Evolutionary conservation across 2,329 filamentous ascomycete species (phyloP).

Genomic region (Ophiostoma populinum): DNA sequence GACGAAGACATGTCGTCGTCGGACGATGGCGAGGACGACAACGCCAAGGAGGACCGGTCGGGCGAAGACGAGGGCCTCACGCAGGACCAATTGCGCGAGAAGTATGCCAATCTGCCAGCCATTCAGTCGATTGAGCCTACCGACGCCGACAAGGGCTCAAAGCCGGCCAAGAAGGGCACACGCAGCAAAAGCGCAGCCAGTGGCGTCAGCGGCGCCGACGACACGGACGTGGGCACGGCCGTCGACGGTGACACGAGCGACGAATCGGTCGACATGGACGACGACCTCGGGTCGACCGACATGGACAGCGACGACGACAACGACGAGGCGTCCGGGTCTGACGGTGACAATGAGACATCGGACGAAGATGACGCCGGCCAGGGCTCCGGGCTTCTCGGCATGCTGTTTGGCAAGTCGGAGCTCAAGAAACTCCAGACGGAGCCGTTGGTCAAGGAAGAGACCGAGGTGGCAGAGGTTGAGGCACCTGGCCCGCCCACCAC

Average conservation of each 20-base stretch:
- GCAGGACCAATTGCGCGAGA: slow-evolving; percentile 48
- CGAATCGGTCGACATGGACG: slow-evolving; percentile 52
- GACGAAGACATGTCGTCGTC: slow-evolving; percentile 45
- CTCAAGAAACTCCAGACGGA: slow-evolving; percentile 33
- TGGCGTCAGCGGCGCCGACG: slow-evolving; percentile 5
- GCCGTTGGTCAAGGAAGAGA: slow-evolving; percentile 14
- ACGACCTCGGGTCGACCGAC: slow-evolving; percentile 44
- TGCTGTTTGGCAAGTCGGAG: slow-evolving; percentile 43
- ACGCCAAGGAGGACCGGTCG: slow-evolving; percentile 25
- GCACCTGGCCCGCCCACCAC: not conserved
- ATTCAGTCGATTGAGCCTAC: too few relatives aligned
- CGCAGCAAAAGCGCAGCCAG: not conserved
- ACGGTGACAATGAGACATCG: slow-evolving; percentile 24
- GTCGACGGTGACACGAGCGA: slow-evolving; percentile 27
- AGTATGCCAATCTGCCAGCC: slow-evolving; percentile 49
- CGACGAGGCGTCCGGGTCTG: slow-evolving; percentile 28
- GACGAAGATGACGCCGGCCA: slow-evolving; percentile 24
- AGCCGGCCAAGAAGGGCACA: slow-evolving; percentile 11
- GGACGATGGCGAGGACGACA: slow-evolving; percentile 33
- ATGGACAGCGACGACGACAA: slow-evolving; percentile 27
- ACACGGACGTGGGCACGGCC: slow-evolving; percentile 1
- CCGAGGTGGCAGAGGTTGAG: slow-evolving; percentile 11
- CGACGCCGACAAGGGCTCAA: slow-evolving; percentile 10
- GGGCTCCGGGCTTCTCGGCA: slow-evolving; percentile 31
- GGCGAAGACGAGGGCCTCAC: slow-evolving; percentile 53